These are phyloP conservation scores for Colletotrichum navitas DNA, from an alignment of 2,329 filamentous ascomycete species.

Conservation along the genomic window DNA sequence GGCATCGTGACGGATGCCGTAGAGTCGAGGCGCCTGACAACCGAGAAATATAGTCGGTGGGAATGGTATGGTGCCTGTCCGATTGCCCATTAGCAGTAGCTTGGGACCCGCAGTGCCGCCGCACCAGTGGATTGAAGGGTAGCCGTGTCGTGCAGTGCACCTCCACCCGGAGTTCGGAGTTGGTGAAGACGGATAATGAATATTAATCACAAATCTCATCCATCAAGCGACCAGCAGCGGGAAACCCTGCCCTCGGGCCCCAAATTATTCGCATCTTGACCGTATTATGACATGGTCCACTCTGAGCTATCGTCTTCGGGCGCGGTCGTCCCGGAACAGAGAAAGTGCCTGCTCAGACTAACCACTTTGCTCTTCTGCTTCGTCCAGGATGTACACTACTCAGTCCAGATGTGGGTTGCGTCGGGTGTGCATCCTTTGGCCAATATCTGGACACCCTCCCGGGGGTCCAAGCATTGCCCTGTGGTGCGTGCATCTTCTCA, in stretches of 20 bases:
- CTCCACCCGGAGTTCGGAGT: constrained; percentile 21
- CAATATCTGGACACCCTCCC: background rate
- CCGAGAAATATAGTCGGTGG: background rate
- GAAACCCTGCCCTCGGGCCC: constrained; percentile 28
- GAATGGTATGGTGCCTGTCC: background rate
- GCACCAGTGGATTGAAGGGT: background rate
- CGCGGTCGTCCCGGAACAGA: constrained; percentile 17
- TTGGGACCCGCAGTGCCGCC: background rate
- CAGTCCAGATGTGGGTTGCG: constrained; percentile 15
- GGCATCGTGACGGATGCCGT: background rate
- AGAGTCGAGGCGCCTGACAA: background rate
- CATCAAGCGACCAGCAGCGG: constrained; percentile 28
- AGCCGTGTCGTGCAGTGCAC: constrained; percentile 1
- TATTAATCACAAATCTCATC: background rate
- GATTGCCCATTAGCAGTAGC: background rate
- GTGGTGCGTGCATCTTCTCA: constrained; percentile 12
- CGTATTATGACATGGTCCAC: constrained; percentile 32
- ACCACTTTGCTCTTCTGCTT: constrained; percentile 10
- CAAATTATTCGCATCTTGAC: constrained; percentile 30
- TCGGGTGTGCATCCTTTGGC: constrained; percentile 14
- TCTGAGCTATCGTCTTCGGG: constrained; percentile 26
- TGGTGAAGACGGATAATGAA: background rate
- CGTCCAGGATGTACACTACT: constrained; percentile 7
- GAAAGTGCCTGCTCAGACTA: constrained; percentile 11
- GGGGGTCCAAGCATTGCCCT: background rate